Conservation (phyloP, 1,139 yeast genomes). For the Nematodospora anomalae region DNA sequence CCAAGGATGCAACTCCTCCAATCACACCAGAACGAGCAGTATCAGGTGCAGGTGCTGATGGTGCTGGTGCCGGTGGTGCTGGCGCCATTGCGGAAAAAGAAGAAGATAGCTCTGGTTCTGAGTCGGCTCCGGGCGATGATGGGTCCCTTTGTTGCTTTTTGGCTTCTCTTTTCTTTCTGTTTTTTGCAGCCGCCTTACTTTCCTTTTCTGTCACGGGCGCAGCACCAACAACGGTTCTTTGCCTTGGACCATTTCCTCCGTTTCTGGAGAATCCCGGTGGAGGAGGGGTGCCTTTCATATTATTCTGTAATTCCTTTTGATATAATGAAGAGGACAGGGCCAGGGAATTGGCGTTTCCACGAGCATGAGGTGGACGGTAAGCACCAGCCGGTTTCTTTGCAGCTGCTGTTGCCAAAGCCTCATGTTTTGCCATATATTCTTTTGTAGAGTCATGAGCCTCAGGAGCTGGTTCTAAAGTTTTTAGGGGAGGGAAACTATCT, state of each 20-base stretch:
- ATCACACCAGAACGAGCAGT: conserved; percentile 36
- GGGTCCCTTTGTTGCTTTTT: conserved; percentile 42
- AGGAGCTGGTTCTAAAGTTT: conserved; percentile 55
- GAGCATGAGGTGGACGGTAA: conserved; percentile 94
- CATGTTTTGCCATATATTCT: conserved; percentile 51
- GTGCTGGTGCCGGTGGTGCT: conserved; percentile 19
- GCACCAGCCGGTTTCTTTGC: conserved; percentile 73
- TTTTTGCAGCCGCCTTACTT: conserved; percentile 68
- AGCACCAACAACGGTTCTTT: conserved; percentile 44
- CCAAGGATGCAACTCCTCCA: conserved; percentile 67
- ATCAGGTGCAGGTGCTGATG: conserved; percentile 17
- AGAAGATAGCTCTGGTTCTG: too few relatives aligned
- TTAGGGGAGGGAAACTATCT: conserved; percentile 58
- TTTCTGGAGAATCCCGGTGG: conserved; percentile 19
- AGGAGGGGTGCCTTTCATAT: conserved; percentile 21
- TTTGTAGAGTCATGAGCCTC: conserved; percentile 67
- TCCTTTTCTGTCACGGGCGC: conserved; percentile 44
- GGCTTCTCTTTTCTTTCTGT: conserved; percentile 77
- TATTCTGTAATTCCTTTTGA: conserved; percentile 52
- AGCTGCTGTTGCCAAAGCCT: conserved; percentile 37
- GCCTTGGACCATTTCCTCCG: conserved; percentile 30
- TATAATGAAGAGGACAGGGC: conserved; percentile 52
- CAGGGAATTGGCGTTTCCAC: conserved; percentile 40
- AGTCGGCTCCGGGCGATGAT: conserved; percentile 13
- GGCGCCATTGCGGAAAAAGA: conserved; percentile 18